A percentile compares a stretch with the other conserved stretches of the same genome.
Conservation (phyloP, 2,329 filamentous ascomycete genomes). For the Fusarium pseudonygamai region DNA sequence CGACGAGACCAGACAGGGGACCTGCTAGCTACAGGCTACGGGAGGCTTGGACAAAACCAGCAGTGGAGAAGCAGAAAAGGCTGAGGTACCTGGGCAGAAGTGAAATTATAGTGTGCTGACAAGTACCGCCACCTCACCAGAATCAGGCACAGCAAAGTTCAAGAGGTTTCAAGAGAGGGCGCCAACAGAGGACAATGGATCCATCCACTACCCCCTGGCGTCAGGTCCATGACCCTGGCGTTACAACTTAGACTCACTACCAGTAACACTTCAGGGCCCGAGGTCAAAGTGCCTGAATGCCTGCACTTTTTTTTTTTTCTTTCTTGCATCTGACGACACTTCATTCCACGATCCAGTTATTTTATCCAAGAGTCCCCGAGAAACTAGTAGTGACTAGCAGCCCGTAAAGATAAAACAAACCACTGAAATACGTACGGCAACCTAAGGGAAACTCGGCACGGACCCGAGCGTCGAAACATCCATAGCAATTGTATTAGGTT, state of each 20-base stretch:
- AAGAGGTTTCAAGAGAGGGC: conserved; percentile 38
- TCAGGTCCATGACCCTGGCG: conserved; percentile 29
- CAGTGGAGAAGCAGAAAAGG: conserved; percentile 11
- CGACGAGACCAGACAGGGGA: conserved; percentile 29
- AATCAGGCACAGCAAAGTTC: conserved; percentile 18
- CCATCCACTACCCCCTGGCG: conserved; percentile 31
- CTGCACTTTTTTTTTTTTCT: neutral
- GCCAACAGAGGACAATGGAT: conserved; percentile 25
- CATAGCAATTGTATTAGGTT: neutral
- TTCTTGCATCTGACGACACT: conserved; percentile 15
- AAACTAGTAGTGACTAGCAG: neutral
- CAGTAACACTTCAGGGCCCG: neutral
- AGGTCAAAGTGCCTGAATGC: neutral
- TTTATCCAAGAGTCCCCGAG: neutral
- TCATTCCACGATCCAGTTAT: conserved; percentile 23
- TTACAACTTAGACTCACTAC: conserved; percentile 13
- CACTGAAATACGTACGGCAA: conserved; percentile 14
- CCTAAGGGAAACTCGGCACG: conserved; percentile 21
- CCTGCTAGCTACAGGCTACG: conserved; percentile 19
- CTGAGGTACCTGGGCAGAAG: conserved; percentile 10
- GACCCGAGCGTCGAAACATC: conserved; percentile 7
- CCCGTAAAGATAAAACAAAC: conserved; percentile 15
- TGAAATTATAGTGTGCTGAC: neutral
- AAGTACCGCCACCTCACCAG: conserved; percentile 4
- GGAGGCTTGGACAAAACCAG: conserved; percentile 34